These are phyloP conservation scores for Ophiognomonia clavigignenti-juglandacearum DNA, from an alignment of 2,329 filamentous ascomycete genomes.

Conservation along the genomic window DNA sequence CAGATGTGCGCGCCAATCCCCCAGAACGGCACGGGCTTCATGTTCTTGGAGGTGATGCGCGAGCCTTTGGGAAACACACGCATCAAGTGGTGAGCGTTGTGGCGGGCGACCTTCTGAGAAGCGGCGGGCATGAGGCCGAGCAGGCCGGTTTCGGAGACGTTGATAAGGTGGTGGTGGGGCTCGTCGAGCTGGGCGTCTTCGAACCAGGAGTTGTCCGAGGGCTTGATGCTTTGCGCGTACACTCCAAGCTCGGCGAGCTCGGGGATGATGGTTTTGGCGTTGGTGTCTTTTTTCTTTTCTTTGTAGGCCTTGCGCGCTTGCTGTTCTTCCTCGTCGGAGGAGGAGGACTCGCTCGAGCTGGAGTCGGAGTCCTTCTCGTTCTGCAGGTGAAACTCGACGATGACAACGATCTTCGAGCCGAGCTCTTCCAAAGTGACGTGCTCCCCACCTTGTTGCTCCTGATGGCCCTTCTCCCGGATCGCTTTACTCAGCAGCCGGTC, in stretches of 20 bases:
- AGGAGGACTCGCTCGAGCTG: constrained; percentile 26
- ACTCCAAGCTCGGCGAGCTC: constrained; percentile 62
- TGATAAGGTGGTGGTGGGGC: constrained; percentile 63
- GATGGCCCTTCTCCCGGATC: constrained; percentile 50
- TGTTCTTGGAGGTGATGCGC: constrained; percentile 61
- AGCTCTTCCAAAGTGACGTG: constrained; percentile 57
- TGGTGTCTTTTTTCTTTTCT: constrained; percentile 42
- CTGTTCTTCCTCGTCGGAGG: constrained; percentile 34
- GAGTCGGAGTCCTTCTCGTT: constrained; percentile 38
- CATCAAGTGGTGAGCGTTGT: constrained; percentile 65
- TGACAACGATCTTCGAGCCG: constrained; percentile 59
- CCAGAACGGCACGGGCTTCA: constrained; percentile 61
- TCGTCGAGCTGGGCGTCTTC: constrained; percentile 47
- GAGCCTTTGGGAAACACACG: constrained; percentile 66
- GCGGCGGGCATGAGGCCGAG: constrained; percentile 42
- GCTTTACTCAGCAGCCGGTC: constrained; percentile 53
- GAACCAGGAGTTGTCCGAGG: constrained; percentile 61
- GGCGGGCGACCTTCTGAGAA: constrained; percentile 45
- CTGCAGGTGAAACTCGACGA: constrained; percentile 62
- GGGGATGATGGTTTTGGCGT: constrained; percentile 49
- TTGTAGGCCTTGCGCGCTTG: constrained; percentile 51
- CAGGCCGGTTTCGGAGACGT: constrained; percentile 61
- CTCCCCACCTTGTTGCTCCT: constrained; percentile 47
- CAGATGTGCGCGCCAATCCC: constrained; percentile 64
- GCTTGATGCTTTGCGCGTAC: constrained; percentile 67